A percentile compares a stretch with the other conserved stretches of the same genome.
phyloP scores from a whole-genome alignment of 768 basidiomycete genomes.

The Amanita muscaria region DNA sequence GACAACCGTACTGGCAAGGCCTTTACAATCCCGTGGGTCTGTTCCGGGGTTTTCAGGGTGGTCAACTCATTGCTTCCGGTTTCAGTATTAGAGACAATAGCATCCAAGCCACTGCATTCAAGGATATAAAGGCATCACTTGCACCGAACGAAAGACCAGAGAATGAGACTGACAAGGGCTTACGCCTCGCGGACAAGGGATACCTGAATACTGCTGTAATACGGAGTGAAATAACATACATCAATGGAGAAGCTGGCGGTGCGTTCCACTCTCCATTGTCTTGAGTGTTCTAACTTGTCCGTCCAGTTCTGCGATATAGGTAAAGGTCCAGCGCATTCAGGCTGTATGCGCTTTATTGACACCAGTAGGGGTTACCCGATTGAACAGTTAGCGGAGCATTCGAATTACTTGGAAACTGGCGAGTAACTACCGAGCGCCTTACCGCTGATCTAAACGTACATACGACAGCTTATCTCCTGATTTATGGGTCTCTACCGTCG shows the following conservation, averaged over 20 bases:
- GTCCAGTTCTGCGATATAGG: conserved; percentile 64
- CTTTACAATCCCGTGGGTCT: conserved; percentile 57
- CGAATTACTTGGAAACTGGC: conserved; percentile 70
- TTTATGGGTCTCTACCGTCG: conserved; percentile 78
- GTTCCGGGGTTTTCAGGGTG: neutral
- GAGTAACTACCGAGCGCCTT: conserved; percentile 3
- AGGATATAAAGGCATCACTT: conserved; percentile 53
- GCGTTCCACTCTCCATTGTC: conserved; percentile 15
- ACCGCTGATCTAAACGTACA: neutral
- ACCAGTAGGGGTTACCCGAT: conserved; percentile 76
- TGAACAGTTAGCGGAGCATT: conserved; percentile 77
- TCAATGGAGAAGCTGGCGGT: conserved; percentile 84
- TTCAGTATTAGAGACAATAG: conserved; percentile 72
- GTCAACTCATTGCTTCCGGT: neutral
- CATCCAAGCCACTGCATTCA: conserved; percentile 75
- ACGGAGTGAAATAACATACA: conserved; percentile 77
- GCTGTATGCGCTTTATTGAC: neutral
- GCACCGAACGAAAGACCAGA: conserved; percentile 60
- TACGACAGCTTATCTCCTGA: conserved; percentile 63
- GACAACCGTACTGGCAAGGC: conserved; percentile 84
- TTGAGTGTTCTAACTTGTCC: neutral
- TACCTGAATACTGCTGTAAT: conserved; percentile 81
- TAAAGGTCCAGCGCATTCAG: conserved; percentile 16
- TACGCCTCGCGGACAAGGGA: conserved; percentile 72
- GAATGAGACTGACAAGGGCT: conserved; percentile 76